Percentiles rank a stretch among this genome's conserved stretches.
These are phyloP conservation scores for Cadophora luteo-olivacea DNA, from an alignment of 2,329 filamentous ascomycete species.

Conservation along the genomic window DNA sequence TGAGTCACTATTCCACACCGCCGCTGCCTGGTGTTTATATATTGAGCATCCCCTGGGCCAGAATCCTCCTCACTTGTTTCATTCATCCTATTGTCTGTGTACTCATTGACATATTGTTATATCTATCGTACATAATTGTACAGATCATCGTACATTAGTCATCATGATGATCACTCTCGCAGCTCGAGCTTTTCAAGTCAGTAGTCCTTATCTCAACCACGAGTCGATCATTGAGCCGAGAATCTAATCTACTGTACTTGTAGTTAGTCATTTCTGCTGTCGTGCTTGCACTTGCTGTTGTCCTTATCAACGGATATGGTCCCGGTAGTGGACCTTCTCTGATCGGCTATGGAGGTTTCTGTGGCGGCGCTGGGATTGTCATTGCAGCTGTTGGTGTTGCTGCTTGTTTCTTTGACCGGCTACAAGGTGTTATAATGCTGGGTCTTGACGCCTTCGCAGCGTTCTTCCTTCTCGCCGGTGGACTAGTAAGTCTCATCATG, in stretches of 20 bases:
- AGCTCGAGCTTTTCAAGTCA: conserved; percentile 26
- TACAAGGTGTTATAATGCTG: conserved; percentile 38
- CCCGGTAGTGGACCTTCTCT: conserved; percentile 33
- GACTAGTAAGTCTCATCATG: conserved; percentile 34
- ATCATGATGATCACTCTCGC: conserved; percentile 39
- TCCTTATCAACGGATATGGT: conserved; percentile 37
- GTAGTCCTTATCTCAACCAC: not conserved
- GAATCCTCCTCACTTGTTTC: not conserved
- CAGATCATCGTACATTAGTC: not conserved
- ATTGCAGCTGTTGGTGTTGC: conserved; percentile 34
- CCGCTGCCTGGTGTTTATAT: conserved; percentile 21
- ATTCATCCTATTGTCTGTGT: not conserved
- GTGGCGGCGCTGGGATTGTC: conserved; percentile 36
- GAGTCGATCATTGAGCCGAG: not conserved
- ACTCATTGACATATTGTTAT: not conserved
- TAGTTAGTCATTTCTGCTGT: conserved; percentile 38
- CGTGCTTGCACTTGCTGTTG: conserved; percentile 37
- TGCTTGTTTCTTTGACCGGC: conserved; percentile 35
- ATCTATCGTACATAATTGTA: not conserved
- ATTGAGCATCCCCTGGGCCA: not conserved
- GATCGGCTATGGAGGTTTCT: conserved; percentile 39
- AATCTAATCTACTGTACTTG: too few species aligned
- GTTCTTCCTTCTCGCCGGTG: conserved; percentile 41
- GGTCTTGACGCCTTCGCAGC: conserved; percentile 35
- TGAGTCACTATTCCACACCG: conserved; percentile 22